Conservation (phyloP, 2,329 filamentous ascomycete species). For the Colletotrichum falcatum region DNA sequence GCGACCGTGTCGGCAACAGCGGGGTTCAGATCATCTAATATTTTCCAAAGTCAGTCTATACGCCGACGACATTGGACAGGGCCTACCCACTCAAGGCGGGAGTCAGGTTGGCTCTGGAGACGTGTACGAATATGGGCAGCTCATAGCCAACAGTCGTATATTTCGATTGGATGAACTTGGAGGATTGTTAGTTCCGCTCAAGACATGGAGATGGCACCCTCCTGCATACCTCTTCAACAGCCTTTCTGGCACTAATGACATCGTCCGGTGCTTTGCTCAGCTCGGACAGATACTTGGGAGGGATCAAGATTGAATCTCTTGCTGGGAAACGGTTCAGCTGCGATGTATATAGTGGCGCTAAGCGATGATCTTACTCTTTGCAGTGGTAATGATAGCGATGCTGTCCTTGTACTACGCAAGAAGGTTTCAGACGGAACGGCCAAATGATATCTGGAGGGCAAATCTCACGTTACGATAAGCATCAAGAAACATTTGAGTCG, state of each 20-base stretch:
- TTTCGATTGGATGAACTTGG: background rate
- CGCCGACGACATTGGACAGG: background rate
- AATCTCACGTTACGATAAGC: constrained; percentile 1
- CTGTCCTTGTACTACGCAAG: background rate
- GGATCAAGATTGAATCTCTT: background rate
- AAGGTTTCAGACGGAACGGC: background rate
- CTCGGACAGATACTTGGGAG: background rate
- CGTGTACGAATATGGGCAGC: background rate
- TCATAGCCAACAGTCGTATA: background rate
- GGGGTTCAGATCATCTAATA: background rate
- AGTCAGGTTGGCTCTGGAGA: background rate
- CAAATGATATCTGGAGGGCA: background rate
- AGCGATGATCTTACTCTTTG: background rate
- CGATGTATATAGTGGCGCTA: background rate
- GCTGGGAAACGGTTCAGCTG: background rate
- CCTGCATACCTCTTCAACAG: background rate
- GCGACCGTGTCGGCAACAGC: background rate
- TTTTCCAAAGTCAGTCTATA: background rate
- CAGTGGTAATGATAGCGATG: background rate
- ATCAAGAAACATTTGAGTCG: constrained; percentile 15
- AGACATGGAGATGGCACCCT: background rate
- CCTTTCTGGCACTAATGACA: background rate
- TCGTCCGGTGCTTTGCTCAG: background rate
- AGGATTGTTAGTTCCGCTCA: background rate
- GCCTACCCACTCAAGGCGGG: background rate